Evolutionary conservation across 2,329 filamentous ascomycete genomes (phyloP), one percentile per base, ranked within the genome.

Genomic region (Alternaria triticina): DNA sequence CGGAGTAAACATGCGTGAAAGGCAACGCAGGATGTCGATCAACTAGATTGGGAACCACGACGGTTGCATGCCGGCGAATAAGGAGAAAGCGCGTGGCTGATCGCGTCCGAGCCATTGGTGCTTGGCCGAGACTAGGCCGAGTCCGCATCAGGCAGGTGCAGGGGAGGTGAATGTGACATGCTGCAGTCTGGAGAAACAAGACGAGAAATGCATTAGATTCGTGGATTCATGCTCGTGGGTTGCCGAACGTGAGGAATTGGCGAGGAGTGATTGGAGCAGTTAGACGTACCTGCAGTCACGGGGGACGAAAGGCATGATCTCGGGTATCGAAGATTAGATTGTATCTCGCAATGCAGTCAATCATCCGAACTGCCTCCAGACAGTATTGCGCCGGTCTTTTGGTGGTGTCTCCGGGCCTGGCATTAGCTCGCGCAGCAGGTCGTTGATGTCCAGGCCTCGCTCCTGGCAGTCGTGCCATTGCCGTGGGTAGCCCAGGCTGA

Each of bases 401-500:
- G 70, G 70, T 9, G 81, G 80, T 13, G 66, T 65, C 20, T 70
- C 65, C 13, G 81, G 79, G 6, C 82, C 82, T 4, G 82, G 82
- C 28, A 84, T 64, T 44, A 84, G 83, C 68, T 84, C 82, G 43
- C 83, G 70, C 57, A 84, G 70, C 63, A 84, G 63, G 28, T 82
- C 78, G 59, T 84, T 84, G 62, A 84, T 77, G 62, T 82, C 81
- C 58, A 83, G 65, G 6, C 82, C 83, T 8, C 70, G 75, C 15
- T 81, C 78, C 52, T 80, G 79, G 46, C 78, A 80, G 7, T 81
- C 77, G 56, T 82, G 77, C 83, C 83, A 84, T 59, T 84, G 82
- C 54, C 79, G 69, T 25, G 82, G 83, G 66, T 84, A 84, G n/a
- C 83, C 83, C 52, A 83, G 64, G 58, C 79, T 82, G 51, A 81